A percentile compares a stretch with the other conserved stretches of the same genome.
These are phyloP conservation scores for Buxus sempervirens DNA, from an alignment of 164 flowering plant species.

Conservation along the genomic window DNA sequence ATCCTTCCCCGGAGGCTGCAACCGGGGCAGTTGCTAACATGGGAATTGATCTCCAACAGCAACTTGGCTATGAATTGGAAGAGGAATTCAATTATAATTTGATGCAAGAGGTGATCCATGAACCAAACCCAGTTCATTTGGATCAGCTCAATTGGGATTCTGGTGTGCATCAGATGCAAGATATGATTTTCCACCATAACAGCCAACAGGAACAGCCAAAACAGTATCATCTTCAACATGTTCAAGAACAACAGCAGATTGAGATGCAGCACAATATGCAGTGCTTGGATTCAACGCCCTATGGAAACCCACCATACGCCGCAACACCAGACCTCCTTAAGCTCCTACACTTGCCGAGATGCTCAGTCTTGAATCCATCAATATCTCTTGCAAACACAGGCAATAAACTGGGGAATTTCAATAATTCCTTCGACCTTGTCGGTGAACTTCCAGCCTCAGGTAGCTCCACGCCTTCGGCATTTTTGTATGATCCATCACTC, in stretches of 20 bases:
- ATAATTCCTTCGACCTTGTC: conserved; percentile 28
- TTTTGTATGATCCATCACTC: conserved; percentile 53
- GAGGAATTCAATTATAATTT: conserved; percentile 23
- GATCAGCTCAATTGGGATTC: conserved; percentile 36
- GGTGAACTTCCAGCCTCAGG: conserved; percentile 25
- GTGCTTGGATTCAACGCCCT: conserved; percentile 24
- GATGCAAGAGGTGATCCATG: conserved; percentile 32
- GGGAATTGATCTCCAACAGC: conserved; percentile 30
- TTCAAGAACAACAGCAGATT: conserved; percentile 7
- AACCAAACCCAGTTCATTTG: conserved; percentile 11
- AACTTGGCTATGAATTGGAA: conserved; percentile 23
- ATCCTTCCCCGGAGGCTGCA: conserved; percentile 1
- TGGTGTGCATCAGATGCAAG: conserved; percentile 21
- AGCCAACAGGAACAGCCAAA: background rate
- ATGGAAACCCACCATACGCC: conserved; percentile 15
- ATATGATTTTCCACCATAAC: conserved; percentile 11
- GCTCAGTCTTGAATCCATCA: conserved; percentile 36
- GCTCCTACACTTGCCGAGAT: conserved; percentile 48
- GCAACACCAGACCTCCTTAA: conserved; percentile 54
- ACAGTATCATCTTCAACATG: conserved; percentile 6
- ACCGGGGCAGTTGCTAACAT: conserved; percentile 13
- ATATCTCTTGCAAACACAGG: conserved; percentile 29
- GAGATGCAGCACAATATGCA: conserved; percentile 24
- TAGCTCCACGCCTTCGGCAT: conserved; percentile 16
- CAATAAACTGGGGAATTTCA: conserved; percentile 18